Evolutionary conservation across 2,329 filamentous ascomycete genomes (phyloP).

Genomic region (Basipetospora chlamydospora): DNA sequence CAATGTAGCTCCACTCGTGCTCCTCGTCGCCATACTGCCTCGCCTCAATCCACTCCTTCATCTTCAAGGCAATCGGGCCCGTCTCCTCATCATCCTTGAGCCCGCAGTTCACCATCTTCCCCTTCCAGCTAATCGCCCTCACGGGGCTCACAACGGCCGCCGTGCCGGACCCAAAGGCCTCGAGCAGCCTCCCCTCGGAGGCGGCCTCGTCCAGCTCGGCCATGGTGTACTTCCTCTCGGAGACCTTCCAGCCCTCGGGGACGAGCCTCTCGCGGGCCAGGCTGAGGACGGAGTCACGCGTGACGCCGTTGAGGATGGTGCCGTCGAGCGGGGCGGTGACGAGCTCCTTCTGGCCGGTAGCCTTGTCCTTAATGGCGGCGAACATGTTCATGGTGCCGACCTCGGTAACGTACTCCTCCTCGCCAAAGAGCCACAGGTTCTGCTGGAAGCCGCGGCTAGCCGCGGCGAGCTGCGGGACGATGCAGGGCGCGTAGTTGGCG

Average conservation of each 20-base stretch:
- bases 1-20: constrained; percentile 71
- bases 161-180: constrained; percentile 88
- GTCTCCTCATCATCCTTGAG: constrained; percentile 70
- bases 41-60: constrained; percentile 94
- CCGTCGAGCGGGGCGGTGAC: constrained; percentile 92
- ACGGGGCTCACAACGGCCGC: constrained; percentile 90
- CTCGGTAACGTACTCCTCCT: constrained; percentile 91
- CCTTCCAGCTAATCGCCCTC: constrained; percentile 78
- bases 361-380: constrained; percentile 67
- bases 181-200: constrained; percentile 70
- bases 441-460: constrained; percentile 89
- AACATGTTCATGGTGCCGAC: constrained; percentile 99
- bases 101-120: constrained; percentile 67
- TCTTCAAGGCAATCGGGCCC: constrained; percentile 66
- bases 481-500: constrained; percentile 98
- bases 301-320: constrained; percentile 91
- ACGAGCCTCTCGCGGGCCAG: constrained; percentile 72
- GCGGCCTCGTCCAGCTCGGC: constrained; percentile 67
- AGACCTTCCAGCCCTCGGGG: constrained; percentile 77
- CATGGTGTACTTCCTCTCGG: constrained; percentile 89
- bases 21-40: constrained; percentile 92
- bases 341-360: constrained; percentile 81
- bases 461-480: constrained; percentile 88
- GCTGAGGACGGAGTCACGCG: constrained; percentile 75
- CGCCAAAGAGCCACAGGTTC: constrained; percentile 94